Base-by-base conservation (phyloP, 202 grass and related monocot species). In the Brachypodium distachyon region DNA sequence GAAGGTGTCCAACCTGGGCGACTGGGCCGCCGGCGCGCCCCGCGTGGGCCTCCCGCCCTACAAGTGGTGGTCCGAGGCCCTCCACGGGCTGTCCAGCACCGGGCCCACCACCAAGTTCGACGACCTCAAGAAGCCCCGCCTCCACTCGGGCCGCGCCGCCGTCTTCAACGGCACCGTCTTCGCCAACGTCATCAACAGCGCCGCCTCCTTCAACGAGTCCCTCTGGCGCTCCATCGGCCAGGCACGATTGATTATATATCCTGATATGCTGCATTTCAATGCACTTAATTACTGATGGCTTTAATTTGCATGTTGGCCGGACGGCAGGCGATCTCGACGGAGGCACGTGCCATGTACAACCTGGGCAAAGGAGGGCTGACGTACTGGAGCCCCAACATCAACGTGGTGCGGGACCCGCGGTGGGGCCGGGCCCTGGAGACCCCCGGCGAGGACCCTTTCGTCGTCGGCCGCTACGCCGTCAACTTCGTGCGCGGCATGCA, bases 61-160 rank as follows among this genome's bases (percentile, higher is more conserved):
- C 65, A 83, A 72, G 75, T 96, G 93, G 93, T 96, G 93, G 92
- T 85, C 86, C 4, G 92, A 96, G 82, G 89, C 84, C 27, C 53
- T 92, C 44, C 89, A 96, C 70, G 87, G 89, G 34, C 11, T 92
- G 49, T 88, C 89, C 76, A 58, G 28, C 75, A 84, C 81, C n/a
- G 89, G 93, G 17, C 84, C 78, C 7, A 70, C 81, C 7, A 83
- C 79, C 28, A 57, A 62, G 4, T 96, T 96, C 74, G 80, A 88
- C 46, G 14, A 27, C 75, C 68, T 86, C 33, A 12, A 57, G 74
- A 50, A 72, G 3, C 54, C 86, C 3, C 32, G 83, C 50, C 42
- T 82, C 83, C 58, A 67, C 69, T 91, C 90, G 73, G 72, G 88
- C 50, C 39, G 19, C 62, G 77, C 62, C 84, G 72, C 71, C 63